A percentile compares a stretch with the other conserved stretches of the same genome.
phyloP scores from a whole-genome alignment of 192 early-diverging fungal species.

The Backusella mclennaniae region DNA sequence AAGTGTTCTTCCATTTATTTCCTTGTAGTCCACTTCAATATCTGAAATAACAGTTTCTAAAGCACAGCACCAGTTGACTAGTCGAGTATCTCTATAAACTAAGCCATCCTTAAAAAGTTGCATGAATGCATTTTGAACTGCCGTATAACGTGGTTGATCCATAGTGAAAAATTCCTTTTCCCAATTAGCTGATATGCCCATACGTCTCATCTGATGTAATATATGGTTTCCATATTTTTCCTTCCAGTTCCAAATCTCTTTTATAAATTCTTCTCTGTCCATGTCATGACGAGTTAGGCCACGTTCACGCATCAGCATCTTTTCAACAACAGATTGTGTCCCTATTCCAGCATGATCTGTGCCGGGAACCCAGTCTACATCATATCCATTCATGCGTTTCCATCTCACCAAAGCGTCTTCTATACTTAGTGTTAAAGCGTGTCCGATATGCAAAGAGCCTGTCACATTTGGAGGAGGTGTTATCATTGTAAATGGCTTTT shows the following conservation, averaged over 20 bases:
- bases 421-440: slow-evolving; percentile 88
- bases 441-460: slow-evolving; percentile 91
- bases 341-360: slow-evolving; percentile 98
- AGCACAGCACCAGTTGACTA: slow-evolving; percentile 96
- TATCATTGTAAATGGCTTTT: slow-evolving; percentile 77
- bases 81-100: slow-evolving; percentile 86
- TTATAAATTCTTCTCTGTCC: slow-evolving; percentile 80
- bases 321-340: slow-evolving; percentile 95
- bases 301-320: slow-evolving; percentile 73
- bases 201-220: slow-evolving; percentile 73
- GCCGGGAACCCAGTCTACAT: slow-evolving; percentile 91
- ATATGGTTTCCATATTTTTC: slow-evolving; percentile 74
- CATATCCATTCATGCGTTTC: slow-evolving; percentile 91
- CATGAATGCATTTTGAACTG: slow-evolving; percentile 92
- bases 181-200: slow-evolving; percentile 93
- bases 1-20: slow-evolving; percentile 69
- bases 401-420: slow-evolving; percentile 76
- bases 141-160: slow-evolving; percentile 69
- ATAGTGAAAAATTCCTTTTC: slow-evolving; percentile 84
- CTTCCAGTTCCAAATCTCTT: slow-evolving; percentile 90
- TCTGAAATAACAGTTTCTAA: slow-evolving; percentile 95
- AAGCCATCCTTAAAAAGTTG: slow-evolving; percentile 83
- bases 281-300: slow-evolving; percentile 74
- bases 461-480: slow-evolving; percentile 97
- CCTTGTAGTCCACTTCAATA: slow-evolving; percentile 90